phyloP scores from a whole-genome alignment of 441 rosid species.

The Corymbia citriodora region DNA sequence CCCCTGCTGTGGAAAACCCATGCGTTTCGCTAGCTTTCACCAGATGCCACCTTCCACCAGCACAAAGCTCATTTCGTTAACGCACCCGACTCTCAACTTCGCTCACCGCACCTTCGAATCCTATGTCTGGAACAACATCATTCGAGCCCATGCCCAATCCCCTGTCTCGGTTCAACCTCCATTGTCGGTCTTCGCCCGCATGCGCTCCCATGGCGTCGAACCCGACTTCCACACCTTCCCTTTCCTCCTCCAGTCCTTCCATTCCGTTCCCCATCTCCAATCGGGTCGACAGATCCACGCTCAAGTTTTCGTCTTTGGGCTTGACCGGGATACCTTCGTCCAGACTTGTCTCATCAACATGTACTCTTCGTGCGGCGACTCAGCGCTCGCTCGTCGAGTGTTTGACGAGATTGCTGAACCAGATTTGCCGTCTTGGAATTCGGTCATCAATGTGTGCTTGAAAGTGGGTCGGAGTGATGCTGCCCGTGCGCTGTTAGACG shows the following conservation, averaged over 20 bases:
- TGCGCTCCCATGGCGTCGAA: constrained; percentile 37
- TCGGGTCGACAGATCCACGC: constrained; percentile 36
- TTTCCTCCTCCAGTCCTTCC: constrained; percentile 38
- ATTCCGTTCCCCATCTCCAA: constrained; percentile 14
- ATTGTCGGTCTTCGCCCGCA: constrained; percentile 26
- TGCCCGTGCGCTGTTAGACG: constrained; percentile 1
- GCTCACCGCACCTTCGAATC: constrained; percentile 33
- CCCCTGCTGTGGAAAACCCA: background rate
- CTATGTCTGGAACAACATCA: constrained; percentile 41
- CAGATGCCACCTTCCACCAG: constrained; percentile 11
- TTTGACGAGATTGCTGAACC: background rate
- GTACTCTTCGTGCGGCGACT: background rate
- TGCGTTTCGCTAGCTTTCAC: background rate
- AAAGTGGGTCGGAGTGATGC: background rate
- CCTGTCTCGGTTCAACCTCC: constrained; percentile 9
- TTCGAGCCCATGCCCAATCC: constrained; percentile 21
- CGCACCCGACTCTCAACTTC: constrained; percentile 35
- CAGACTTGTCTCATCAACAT: constrained; percentile 32
- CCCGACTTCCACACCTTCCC: constrained; percentile 56
- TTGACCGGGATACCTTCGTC: constrained; percentile 22
- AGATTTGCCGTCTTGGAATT: constrained; percentile 5
- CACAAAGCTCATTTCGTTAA: constrained; percentile 8
- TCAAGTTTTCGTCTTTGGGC: constrained; percentile 34
- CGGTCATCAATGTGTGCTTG: background rate
- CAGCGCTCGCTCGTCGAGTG: background rate